These are phyloP conservation scores for Aphanomyces stellatus DNA, from an alignment of 352 stramenopile species.

Conservation along the genomic window DNA sequence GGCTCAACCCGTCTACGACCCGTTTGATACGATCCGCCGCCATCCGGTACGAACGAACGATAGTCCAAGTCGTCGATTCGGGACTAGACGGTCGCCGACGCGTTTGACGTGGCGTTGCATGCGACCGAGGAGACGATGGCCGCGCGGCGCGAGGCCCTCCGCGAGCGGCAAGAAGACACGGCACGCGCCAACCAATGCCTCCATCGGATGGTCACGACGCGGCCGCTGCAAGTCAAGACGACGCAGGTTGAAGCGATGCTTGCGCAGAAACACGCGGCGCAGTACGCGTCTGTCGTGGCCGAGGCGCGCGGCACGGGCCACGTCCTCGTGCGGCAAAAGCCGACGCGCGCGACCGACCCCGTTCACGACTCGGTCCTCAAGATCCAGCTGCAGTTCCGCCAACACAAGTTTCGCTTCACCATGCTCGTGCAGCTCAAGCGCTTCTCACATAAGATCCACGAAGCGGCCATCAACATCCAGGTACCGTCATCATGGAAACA, in stretches of 20 bases:
- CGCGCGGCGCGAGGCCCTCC: not conserved
- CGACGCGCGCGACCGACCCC: not conserved
- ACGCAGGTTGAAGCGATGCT: not conserved
- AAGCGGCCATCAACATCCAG: conserved; percentile 4
- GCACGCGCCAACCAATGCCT: not conserved
- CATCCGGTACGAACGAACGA: not conserved
- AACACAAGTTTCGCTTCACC: not conserved
- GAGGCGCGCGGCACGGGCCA: not conserved
- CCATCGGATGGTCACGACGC: not conserved
- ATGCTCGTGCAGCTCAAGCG: not conserved
- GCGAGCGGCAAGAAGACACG: not conserved
- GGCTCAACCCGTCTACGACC: conserved; percentile 7
- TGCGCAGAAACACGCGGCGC: not conserved
- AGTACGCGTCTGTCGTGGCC: not conserved
- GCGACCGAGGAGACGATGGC: not conserved
- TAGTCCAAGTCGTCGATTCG: not conserved
- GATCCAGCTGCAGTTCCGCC: conserved; percentile 10
- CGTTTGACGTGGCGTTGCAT: not conserved
- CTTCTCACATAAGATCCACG: not conserved
- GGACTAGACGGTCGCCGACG: conserved; percentile 6
- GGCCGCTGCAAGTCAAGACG: not conserved
- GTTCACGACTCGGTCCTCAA: not conserved
- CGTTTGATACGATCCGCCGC: conserved; percentile 1
- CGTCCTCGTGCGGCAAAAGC: not conserved
- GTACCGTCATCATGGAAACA: not conserved